Evolutionary conservation across 2,329 filamentous ascomycete species (phyloP).

Genomic region (Periglandula ipomoeae): DNA sequence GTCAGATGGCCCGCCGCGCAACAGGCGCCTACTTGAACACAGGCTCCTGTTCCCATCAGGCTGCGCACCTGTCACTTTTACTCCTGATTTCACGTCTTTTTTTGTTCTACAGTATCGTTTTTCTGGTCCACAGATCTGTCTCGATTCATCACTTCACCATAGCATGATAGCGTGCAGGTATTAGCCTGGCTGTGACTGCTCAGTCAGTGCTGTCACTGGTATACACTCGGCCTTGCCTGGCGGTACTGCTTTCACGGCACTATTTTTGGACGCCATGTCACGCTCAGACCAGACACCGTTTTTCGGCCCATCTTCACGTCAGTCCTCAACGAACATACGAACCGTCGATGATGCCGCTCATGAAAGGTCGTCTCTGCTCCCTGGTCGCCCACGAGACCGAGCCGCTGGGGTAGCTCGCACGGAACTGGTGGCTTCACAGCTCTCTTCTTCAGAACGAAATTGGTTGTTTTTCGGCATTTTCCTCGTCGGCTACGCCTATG

Average conservation of each 20-base stretch:
- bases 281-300: background rate
- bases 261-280: background rate
- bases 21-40: background rate
- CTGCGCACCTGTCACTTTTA: background rate
- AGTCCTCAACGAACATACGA: background rate
- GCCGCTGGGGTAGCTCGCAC: slow-evolving; percentile 42
- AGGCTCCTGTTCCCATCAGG: background rate
- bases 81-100: background rate
- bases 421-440: slow-evolving; percentile 36
- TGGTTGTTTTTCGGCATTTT: slow-evolving; percentile 49
- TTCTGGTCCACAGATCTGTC: background rate
- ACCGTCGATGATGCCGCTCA: background rate
- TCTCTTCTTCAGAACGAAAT: slow-evolving; percentile 36
- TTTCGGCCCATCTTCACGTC: background rate
- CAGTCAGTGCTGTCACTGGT: background rate
- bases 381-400: background rate
- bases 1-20: too few relatives aligned
- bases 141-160: background rate
- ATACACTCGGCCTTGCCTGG: background rate
- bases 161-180: background rate
- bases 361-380: slow-evolving; percentile 1
- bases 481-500: slow-evolving; percentile 51
- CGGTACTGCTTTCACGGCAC: background rate
- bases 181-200: background rate
- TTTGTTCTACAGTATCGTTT: background rate